phyloP scores from a whole-genome alignment of 2,329 filamentous ascomycete species.

The Thielaviopsis ethacetica region DNA sequence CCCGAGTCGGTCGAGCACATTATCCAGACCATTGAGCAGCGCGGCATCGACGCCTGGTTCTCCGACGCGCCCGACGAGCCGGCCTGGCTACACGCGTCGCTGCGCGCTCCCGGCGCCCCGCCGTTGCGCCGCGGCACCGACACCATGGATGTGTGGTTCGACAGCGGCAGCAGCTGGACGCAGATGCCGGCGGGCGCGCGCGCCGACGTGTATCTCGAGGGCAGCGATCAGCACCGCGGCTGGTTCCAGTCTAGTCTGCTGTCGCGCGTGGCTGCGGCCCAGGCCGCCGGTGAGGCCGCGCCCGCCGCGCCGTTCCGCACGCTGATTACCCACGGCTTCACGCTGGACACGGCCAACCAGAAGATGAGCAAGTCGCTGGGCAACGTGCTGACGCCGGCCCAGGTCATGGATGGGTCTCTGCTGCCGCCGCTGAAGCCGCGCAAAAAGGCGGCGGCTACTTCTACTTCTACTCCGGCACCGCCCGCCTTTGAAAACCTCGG shows the following conservation, averaged over 20 bases:
- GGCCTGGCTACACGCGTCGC: constrained; percentile 55
- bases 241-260: constrained; percentile 97
- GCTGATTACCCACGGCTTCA: constrained; percentile 92
- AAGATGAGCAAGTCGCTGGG: constrained; percentile 99
- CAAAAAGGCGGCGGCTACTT: constrained; percentile 26
- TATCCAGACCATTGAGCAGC: constrained; percentile 56
- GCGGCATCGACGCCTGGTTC: constrained; percentile 91
- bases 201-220: constrained; percentile 85
- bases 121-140: constrained; percentile 69
- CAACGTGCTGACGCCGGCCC: constrained; percentile 63
- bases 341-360: constrained; percentile 72
- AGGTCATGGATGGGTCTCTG: constrained; percentile 75
- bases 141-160: constrained; percentile 99
- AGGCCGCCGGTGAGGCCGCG: neutral
- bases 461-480: neutral
- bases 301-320: constrained; percentile 57
- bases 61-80: constrained; percentile 60
- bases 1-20: constrained; percentile 70
- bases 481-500: constrained; percentile 54
- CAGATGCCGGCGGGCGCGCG: constrained; percentile 28
- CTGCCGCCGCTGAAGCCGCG: constrained; percentile 52
- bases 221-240: constrained; percentile 86
- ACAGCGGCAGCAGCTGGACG: constrained; percentile 90
- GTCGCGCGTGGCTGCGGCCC: constrained; percentile 50
- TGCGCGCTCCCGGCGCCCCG: constrained; percentile 29